These are phyloP conservation scores for Podospora tetraspora DNA, from an alignment of 495 filamentous ascomycete species.

Conservation along the genomic window DNA sequence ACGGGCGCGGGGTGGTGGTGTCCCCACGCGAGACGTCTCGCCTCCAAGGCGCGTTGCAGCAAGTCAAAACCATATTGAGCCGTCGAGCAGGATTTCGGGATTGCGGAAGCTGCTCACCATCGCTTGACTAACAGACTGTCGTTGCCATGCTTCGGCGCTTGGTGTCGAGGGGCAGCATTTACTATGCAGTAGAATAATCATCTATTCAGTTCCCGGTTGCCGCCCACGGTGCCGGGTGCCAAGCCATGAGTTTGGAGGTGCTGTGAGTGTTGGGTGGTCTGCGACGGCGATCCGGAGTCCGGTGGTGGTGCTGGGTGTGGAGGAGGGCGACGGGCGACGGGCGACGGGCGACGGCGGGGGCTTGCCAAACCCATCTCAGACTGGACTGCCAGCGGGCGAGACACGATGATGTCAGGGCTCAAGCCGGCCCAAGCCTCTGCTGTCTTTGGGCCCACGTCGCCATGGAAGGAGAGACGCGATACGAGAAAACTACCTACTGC, in stretches of 20 bases:
- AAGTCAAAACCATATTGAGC: not conserved
- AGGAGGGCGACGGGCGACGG: not conserved
- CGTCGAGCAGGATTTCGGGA: not conserved
- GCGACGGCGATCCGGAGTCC: conserved; percentile 21
- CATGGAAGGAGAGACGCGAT: not conserved
- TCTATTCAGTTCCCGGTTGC: conserved; percentile 3
- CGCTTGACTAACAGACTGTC: not conserved
- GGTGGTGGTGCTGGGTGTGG: conserved; percentile 18
- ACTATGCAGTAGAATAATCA: not conserved
- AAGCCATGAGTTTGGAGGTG: conserved; percentile 5
- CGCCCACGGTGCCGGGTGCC: conserved; percentile 6
- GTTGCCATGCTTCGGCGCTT: not conserved
- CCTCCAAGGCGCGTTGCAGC: not conserved
- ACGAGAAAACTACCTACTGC: not conserved
- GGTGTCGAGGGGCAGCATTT: not conserved
- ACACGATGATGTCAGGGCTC: not conserved
- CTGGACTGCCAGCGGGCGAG: not conserved
- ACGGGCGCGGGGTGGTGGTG: not conserved
- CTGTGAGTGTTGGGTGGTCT: conserved; percentile 12
- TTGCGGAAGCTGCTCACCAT: not conserved
- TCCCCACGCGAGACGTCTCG: not conserved
- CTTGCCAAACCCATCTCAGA: not conserved
- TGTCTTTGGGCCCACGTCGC: not conserved
- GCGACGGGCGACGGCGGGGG: not conserved
- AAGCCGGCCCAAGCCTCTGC: not conserved